These are phyloP conservation scores for Microbotryum silenes-acaulis DNA, from an alignment of 1,284 basidiomycete species.

Conservation along the genomic window DNA sequence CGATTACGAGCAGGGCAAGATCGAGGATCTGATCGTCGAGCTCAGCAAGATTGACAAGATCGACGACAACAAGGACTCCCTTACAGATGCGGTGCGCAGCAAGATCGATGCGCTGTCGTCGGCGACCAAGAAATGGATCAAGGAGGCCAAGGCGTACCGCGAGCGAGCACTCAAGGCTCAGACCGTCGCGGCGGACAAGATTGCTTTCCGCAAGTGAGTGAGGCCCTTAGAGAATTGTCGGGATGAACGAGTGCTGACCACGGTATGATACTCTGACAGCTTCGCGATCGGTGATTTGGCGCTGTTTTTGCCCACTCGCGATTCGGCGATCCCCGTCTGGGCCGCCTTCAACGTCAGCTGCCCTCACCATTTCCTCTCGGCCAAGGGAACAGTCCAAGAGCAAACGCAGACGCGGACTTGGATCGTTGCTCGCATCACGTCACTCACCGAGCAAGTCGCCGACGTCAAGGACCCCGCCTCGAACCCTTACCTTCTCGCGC, in stretches of 20 bases:
- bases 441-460: slow-evolving; percentile 40
- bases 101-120: slow-evolving; percentile 52
- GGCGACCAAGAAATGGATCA: slow-evolving; percentile 90
- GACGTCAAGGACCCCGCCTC: slow-evolving; percentile 30
- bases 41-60: slow-evolving; percentile 53
- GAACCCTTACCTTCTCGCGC: slow-evolving; percentile 25
- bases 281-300: slow-evolving; percentile 89
- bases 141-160: slow-evolving; percentile 86
- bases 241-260: neutral
- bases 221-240: no score
- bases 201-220: slow-evolving; percentile 68
- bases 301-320: slow-evolving; percentile 88
- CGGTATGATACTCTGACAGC: slow-evolving; percentile 20
- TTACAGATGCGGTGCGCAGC: slow-evolving; percentile 69
- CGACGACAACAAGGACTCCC: slow-evolving; percentile 64
- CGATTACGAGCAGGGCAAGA: slow-evolving; percentile 54
- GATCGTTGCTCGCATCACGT: slow-evolving; percentile 43
- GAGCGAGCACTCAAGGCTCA: slow-evolving; percentile 61
- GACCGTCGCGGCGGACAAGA: slow-evolving; percentile 55
- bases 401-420: slow-evolving; percentile 46
- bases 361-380: slow-evolving; percentile 92
- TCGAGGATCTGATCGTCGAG: slow-evolving; percentile 56
- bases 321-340: slow-evolving; percentile 86
- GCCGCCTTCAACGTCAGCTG: slow-evolving; percentile 89
- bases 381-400: slow-evolving; percentile 71